Evolutionary conservation across 2,329 filamentous ascomycete genomes (phyloP), one percentile per base, ranked within the genome.

Genomic region (Ophiocordyceps australis): DNA sequence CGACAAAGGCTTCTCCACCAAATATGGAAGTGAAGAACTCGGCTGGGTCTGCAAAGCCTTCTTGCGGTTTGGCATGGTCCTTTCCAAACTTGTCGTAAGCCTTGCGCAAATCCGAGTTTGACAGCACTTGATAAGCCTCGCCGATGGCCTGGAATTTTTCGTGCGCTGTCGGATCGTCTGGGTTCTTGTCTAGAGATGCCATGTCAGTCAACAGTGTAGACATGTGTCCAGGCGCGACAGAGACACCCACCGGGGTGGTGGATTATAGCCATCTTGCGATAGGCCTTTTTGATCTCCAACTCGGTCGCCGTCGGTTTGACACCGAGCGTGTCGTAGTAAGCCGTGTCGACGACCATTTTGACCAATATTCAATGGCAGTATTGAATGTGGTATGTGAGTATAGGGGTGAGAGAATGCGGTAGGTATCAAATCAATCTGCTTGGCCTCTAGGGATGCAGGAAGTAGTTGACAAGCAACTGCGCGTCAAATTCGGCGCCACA

Each of bases 21-120:
- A 98, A 98, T 40, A 98, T 98, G 61, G 85, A 91, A 42, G 79
- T 79, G 57, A 98, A 98, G 65, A 98, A 98, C 54, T 98, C 89
- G 35, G 83, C 68, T 2, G 89, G 89, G 49, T 98, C 89, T 60
- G 80, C 80, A 50, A 98, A 98, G 34, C 89, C 89, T 41, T 82
- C 79, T 40, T 74, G 72, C 1, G 89, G 89, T 45, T 86, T 80
- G 5, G 89, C 85, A 38, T 81, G 73, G 42, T 98, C 89, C 55
- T 95, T 95, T 49, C 89, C 89, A 61, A 74, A 86, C 54, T 93
- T 92, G 55, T 98, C 89, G 59, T 98, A 98, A 44, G 81, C 75
- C 42, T 77, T 80, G 42, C 89, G 76, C 34, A 95, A 65, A 31
- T 92, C 77, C 37, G 74, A 63, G 47, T 94, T 78, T 44, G 79